Base-by-base conservation (phyloP, 129 eudicot genomes). In the Lactuca sativa region DNA sequence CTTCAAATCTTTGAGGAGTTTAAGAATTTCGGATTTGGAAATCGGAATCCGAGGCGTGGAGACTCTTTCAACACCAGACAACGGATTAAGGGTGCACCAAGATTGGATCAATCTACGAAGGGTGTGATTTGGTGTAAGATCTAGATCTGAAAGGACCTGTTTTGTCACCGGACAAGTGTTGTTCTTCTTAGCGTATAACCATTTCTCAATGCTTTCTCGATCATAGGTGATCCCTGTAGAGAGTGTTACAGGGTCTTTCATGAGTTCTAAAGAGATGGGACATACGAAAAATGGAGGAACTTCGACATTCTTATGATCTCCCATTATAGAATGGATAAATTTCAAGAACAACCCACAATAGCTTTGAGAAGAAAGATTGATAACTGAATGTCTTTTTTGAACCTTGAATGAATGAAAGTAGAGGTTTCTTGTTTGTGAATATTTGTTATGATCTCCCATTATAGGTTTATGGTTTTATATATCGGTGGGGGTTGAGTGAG, bases 191-290 rank as follows among this genome's bases (percentile, higher is more conserved):
- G 78, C 44, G 37, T 65, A 86, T 17, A 86, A 5, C 92, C 92
- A 86, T 74, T 69, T 78, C 53, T 86, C 92, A 10, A 86, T 86
- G 84, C 84, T 83, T 0, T 78, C 82, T 3, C 92, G 86, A 34
- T 86, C 92, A 56, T 83, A 86, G 10, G 92, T 86, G 54, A 86
- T 86, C 12, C 92, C 92, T 0, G 92, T 83, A 1, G 78, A 51
- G 33, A 86, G 54, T 0, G 81, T 86, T 34, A 86, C 89, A 2
- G 92, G 92, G 62, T 86, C 92, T 73, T 81, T 86, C 92, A 86
- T 86, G 77, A 86, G 77, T 34, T 83, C 86, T 63, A 88, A 68
- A 14, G 96, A 83, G 58, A 88, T 83, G 9, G 96, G 96, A 38
- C 90, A 86, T 0, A 79, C 16, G 49, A 83, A 89, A 69, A 64